Evolutionary conservation across 441 rosid genomes (phyloP), one percentile per base, ranked within the genome.

Genomic region (Theobroma grandiflorum): DNA sequence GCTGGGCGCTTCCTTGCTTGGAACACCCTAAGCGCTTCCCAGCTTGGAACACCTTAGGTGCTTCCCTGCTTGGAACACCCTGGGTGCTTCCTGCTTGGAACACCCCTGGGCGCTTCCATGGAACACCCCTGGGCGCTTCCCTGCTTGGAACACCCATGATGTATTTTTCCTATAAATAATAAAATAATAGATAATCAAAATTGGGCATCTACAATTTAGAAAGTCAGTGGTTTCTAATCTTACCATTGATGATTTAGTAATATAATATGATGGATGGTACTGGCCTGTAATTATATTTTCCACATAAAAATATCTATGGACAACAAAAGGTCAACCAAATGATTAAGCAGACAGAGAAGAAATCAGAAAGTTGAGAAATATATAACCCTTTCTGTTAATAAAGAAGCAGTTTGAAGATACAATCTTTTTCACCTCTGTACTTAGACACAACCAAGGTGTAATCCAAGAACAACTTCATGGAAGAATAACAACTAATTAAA

Each of bases 401-500:
- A 9, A 74, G 20, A 74, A 57, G 52, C 12, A 58, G 35, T 35
- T 33, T 6, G 8, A n/a, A 10, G 33, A 20, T 38, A 58, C 65
- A 74, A 59, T 10, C 66, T 40, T 4, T 57, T 20, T 12, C 2
- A n/a, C 35, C 35, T 33, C 43, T 71, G 43, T 8, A n/a, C 16
- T 50, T 35, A 52, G 49, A 55, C 14, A 65, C 47, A 76, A 22
- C 35, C 22, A 52, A 35, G 63, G 50, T 0, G 52, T 37, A 50
- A n/a, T 26, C 57, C 63, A 35, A 18, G 22, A 66, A 63, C 82
- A 77, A 66, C 53, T 38, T 26, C 62, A 43, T 11, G 65, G 79
- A 45, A 82, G 79, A 77, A 77, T 59, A 85, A 72, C 64, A 49
- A 71, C 74, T 45, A 77, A 79, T 37, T 52, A n/a, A 43, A 45